Conservation (phyloP, 1,284 basidiomycete genomes). For the Cutaneotrichosporon curvatum region DNA sequence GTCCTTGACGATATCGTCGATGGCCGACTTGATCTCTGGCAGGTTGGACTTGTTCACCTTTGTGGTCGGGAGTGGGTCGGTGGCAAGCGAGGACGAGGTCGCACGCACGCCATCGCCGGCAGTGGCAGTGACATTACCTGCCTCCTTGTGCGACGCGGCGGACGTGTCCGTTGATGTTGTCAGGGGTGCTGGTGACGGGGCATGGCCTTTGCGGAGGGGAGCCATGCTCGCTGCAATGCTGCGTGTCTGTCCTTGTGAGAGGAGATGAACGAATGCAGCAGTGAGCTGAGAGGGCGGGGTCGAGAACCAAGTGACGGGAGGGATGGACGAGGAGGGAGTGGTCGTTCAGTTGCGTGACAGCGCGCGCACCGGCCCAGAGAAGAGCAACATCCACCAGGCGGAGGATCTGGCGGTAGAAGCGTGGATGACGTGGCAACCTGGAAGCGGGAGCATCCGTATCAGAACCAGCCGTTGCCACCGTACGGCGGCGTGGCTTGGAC, state of each 20-base stretch:
- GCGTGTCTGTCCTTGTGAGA: no score
- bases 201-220: neutral
- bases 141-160: neutral
- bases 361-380: no score
- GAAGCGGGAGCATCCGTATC: no score
- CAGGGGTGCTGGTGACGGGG: neutral
- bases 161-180: neutral
- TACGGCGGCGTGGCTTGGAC: no score
- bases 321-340: neutral
- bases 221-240: neutral
- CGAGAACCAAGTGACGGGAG: no score
- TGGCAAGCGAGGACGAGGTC: conserved; percentile 16
- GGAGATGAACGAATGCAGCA: no score
- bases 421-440: no score
- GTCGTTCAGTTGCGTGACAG: neutral
- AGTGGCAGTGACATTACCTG: no score
- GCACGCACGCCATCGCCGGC: neutral
- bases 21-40: conserved; percentile 77
- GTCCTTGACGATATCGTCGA: conserved; percentile 81
- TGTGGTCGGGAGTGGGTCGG: conserved; percentile 48
- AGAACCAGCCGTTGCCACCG: no score
- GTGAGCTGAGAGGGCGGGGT: no score
- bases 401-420: no score
- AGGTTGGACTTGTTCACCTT: conserved; percentile 76
- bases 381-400: no score